Conservation (phyloP, 495 filamentous ascomycete species). For the Neurospora discreta region DNA sequence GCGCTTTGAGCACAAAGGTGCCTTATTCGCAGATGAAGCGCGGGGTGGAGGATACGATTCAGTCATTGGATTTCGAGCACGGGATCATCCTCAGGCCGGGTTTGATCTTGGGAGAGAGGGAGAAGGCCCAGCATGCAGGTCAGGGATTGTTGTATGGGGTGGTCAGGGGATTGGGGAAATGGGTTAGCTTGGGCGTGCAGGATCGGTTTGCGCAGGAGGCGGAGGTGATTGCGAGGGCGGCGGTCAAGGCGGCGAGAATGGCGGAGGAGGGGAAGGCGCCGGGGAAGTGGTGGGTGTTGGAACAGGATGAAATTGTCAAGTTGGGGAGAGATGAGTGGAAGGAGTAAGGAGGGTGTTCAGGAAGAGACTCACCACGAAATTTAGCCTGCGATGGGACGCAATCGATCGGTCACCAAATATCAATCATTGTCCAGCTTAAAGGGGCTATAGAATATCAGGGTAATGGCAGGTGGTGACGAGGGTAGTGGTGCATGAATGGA, state of each 20-base stretch:
- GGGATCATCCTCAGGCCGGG: conserved; percentile 67
- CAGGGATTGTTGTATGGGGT: conserved; percentile 39
- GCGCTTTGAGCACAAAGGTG: conserved; percentile 17
- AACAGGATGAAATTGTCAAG: conserved; percentile 35
- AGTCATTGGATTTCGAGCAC: conserved; percentile 58
- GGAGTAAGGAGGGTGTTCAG: background rate
- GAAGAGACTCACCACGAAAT: background rate
- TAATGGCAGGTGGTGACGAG: background rate
- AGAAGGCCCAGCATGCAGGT: conserved; percentile 37
- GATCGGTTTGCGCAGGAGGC: conserved; percentile 65
- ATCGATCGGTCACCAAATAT: background rate
- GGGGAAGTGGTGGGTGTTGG: conserved; percentile 36
- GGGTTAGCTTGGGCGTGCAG: conserved; percentile 34
- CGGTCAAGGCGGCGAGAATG: conserved; percentile 44
- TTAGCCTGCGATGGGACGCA: background rate
- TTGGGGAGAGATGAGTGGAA: conserved; percentile 36
- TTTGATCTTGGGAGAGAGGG: conserved; percentile 57
- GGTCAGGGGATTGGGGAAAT: conserved; percentile 40
- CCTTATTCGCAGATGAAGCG: conserved; percentile 67
- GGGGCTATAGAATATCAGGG: background rate
- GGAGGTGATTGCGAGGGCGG: conserved; percentile 62
- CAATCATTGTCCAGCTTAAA: background rate
- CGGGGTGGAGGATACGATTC: conserved; percentile 68
- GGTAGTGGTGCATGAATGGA: background rate
- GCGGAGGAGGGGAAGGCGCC: conserved; percentile 37